Evolutionary conservation across 1,284 basidiomycete species (phyloP).

Genomic region (Puccinia coronata): DNA sequence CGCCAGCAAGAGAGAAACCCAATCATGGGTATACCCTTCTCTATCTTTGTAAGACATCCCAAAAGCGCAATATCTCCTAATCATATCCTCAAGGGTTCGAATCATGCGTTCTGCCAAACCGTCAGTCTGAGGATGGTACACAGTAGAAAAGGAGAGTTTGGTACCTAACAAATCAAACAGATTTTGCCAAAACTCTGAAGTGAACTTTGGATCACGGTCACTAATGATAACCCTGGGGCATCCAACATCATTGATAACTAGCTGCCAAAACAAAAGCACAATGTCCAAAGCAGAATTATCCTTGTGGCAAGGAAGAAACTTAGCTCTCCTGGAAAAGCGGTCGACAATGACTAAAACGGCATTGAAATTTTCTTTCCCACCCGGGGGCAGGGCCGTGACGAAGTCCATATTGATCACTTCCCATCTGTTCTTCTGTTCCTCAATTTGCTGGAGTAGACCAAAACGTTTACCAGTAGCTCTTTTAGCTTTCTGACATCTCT

Average conservation of each 20-base stretch:
- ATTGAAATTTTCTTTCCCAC: no score
- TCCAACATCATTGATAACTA: no score
- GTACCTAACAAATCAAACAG: no score
- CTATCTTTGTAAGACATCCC: background rate
- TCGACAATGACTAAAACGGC: background rate
- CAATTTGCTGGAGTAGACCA: background rate
- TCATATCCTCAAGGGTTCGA: no score
- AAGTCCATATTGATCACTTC: no score
- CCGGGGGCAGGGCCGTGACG: no score
- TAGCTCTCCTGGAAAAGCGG: background rate
- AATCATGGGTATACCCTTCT: background rate
- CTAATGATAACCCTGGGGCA: no score
- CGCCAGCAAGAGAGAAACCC: background rate
- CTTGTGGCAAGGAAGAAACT: constrained; percentile 23
- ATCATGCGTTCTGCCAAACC: no score
- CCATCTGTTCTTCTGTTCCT: background rate
- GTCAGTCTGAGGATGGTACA: no score
- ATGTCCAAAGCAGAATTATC: background rate
- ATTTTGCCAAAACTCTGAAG: no score
- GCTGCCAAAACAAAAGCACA: no score
- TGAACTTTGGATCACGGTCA: background rate
- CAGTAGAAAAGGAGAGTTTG: no score
- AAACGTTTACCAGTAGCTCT: constrained; percentile 2
- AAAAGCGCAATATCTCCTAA: constrained; percentile 3
- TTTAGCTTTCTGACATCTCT: background rate